These are phyloP conservation scores for Pholiota microspora DNA, from an alignment of 768 basidiomycete genomes.

Conservation along the genomic window DNA sequence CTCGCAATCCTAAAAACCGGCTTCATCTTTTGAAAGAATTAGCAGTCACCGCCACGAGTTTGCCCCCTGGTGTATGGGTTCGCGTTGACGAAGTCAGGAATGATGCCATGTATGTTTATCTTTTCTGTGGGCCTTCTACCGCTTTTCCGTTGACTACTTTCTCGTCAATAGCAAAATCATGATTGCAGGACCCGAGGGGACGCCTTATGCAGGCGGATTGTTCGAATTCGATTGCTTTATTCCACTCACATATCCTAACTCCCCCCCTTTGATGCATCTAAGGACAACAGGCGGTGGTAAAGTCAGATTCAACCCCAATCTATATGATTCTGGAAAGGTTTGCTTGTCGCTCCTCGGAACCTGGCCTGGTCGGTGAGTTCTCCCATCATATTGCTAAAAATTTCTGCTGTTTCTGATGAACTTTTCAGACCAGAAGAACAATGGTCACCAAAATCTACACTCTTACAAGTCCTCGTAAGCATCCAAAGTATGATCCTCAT, in stretches of 20 bases:
- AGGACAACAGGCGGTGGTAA: slow-evolving; percentile 49
- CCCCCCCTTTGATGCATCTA: slow-evolving; percentile 47
- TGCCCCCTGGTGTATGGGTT: slow-evolving; percentile 58
- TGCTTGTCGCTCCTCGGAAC: slow-evolving; percentile 57
- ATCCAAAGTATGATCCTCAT: slow-evolving; percentile 61
- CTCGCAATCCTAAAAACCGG: slow-evolving; percentile 43
- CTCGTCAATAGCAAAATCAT: slow-evolving; percentile 40
- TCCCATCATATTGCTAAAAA: background rate
- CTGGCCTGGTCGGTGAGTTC: slow-evolving; percentile 46
- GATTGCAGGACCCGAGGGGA: slow-evolving; percentile 57
- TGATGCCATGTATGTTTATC: slow-evolving; percentile 52
- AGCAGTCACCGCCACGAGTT: slow-evolving; percentile 51
- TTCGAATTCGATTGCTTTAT: slow-evolving; percentile 60
- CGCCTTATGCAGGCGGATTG: slow-evolving; percentile 52
- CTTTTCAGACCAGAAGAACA: slow-evolving; percentile 32
- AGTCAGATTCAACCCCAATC: slow-evolving; percentile 57
- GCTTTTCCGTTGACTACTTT: slow-evolving; percentile 8
- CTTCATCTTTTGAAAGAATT: slow-evolving; percentile 56
- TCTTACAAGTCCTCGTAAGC: slow-evolving; percentile 55
- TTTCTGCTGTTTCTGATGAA: slow-evolving; percentile 1
- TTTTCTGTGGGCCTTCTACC: slow-evolving; percentile 2
- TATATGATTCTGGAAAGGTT: slow-evolving; percentile 49
- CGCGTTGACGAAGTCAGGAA: slow-evolving; percentile 56
- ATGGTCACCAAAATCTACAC: slow-evolving; percentile 50
- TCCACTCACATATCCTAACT: slow-evolving; percentile 47